A percentile compares a stretch with the other conserved stretches of the same genome.
These are phyloP conservation scores for Malus hybrid DNA, from an alignment of 331 rosid species.

Conservation along the genomic window DNA sequence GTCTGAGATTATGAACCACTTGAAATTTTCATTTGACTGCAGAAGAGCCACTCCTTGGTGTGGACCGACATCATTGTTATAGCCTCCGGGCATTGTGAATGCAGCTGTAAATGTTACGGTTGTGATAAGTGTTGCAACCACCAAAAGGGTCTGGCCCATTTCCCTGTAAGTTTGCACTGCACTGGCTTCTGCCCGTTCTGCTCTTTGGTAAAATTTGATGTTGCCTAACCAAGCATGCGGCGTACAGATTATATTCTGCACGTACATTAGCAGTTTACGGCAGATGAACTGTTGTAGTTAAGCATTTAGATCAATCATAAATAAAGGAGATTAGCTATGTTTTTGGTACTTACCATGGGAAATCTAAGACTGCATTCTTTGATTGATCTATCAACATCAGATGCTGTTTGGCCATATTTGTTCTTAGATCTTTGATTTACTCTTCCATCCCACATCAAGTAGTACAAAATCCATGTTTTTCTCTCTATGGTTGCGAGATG, in stretches of 20 bases:
- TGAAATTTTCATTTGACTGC: not conserved
- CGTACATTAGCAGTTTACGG: not conserved
- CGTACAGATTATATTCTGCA: not conserved
- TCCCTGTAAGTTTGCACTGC: not conserved
- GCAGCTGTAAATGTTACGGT: not conserved
- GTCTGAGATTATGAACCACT: not conserved
- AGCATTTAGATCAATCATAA: not conserved
- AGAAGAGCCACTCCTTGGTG: not conserved
- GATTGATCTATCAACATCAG: not conserved
- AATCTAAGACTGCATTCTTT: not conserved
- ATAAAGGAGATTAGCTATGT: not conserved
- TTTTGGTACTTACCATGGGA: not conserved
- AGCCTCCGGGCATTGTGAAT: not conserved
- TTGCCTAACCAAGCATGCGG: not conserved
- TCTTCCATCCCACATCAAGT: not conserved
- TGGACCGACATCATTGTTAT: not conserved
- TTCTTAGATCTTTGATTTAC: not conserved
- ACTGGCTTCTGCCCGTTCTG: not conserved
- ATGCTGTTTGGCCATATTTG: not conserved
- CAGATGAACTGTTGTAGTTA: not conserved
- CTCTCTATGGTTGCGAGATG: not conserved
- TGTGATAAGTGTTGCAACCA: not conserved
- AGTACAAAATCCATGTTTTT: not conserved
- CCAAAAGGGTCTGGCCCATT: not conserved
- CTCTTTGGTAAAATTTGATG: not conserved